Evolutionary conservation across 257 asterid species (phyloP).

Genomic region (Forsythia suspensa): DNA sequence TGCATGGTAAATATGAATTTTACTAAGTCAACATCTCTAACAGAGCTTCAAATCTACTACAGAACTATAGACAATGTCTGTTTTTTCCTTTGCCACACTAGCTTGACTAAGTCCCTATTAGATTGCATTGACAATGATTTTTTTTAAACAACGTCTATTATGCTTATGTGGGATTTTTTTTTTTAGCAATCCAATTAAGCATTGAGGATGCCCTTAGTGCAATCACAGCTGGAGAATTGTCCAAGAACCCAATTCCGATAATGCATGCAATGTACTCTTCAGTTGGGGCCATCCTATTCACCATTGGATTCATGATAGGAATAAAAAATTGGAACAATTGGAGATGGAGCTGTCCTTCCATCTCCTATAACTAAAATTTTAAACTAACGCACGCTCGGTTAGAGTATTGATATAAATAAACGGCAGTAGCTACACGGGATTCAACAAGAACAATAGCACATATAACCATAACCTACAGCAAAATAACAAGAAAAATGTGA

Average conservation of each 20-base stretch:
- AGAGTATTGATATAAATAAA: background rate
- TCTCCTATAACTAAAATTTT: background rate
- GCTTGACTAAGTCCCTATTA: too few relatives aligned
- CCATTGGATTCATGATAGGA: background rate
- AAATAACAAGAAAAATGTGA: background rate
- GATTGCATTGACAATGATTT: too few relatives aligned
- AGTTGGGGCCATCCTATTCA: background rate
- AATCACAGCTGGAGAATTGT: background rate
- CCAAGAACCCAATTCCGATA: conserved; percentile 9
- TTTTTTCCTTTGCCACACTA: too few relatives aligned
- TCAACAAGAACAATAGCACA: background rate
- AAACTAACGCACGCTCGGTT: background rate
- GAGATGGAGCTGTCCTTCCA: background rate
- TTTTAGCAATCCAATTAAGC: too few relatives aligned
- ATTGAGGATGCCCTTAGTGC: too few relatives aligned
- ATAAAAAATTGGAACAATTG: too few relatives aligned
- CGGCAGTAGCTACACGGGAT: background rate
- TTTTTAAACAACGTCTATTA: too few relatives aligned
- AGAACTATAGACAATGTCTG: too few relatives aligned
- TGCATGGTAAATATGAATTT: too few relatives aligned
- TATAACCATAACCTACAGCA: background rate
- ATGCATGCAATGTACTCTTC: conserved; percentile 4
- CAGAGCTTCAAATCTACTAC: too few relatives aligned
- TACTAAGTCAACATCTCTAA: too few relatives aligned
- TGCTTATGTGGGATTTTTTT: too few relatives aligned